Conservation (phyloP, 2,329 filamentous ascomycete species). For the Monilinia vaccinii-corymbosi region DNA sequence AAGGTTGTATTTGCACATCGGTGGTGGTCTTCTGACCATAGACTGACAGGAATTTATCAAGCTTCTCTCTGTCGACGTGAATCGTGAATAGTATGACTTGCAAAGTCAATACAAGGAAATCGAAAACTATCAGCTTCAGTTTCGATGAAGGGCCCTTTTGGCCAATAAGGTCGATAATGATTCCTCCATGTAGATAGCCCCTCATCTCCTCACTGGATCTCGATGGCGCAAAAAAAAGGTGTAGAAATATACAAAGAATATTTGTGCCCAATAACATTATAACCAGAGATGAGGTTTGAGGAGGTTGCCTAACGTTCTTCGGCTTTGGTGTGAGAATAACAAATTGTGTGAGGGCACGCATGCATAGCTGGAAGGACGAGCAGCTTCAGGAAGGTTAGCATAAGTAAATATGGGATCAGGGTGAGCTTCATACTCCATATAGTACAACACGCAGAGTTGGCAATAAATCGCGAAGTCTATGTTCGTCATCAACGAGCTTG, state of each 20-base stretch:
- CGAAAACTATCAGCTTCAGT: slow-evolving; percentile 45
- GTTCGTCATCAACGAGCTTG: slow-evolving; percentile 50
- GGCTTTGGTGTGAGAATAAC: slow-evolving; percentile 54
- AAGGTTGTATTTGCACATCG: neutral
- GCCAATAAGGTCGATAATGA: slow-evolving; percentile 60
- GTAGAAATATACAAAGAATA: slow-evolving; percentile 50
- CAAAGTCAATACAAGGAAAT: slow-evolving; percentile 45
- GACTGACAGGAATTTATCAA: slow-evolving; percentile 32
- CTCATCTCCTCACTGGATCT: slow-evolving; percentile 50
- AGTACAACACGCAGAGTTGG: slow-evolving; percentile 57
- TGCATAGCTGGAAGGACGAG: slow-evolving; percentile 52
- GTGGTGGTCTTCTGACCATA: slow-evolving; percentile 7
- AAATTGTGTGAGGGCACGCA: slow-evolving; percentile 51
- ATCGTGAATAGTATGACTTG: slow-evolving; percentile 58
- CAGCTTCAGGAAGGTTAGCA: slow-evolving; percentile 38
- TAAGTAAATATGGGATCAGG: neutral
- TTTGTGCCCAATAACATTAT: slow-evolving; percentile 50
- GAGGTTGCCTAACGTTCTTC: slow-evolving; percentile 44
- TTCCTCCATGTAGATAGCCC: slow-evolving; percentile 58
- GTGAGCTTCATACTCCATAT: slow-evolving; percentile 52
- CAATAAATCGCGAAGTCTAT: slow-evolving; percentile 56
- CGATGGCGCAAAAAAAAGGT: slow-evolving; percentile 46
- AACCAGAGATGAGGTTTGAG: slow-evolving; percentile 46
- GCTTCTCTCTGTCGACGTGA: slow-evolving; percentile 49
- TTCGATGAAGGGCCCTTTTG: slow-evolving; percentile 53